Percentiles rank a stretch among this genome's conserved stretches.
Evolutionary conservation across 148 eudicot species (phyloP).

Genomic region (Fallopia convolvulus): DNA sequence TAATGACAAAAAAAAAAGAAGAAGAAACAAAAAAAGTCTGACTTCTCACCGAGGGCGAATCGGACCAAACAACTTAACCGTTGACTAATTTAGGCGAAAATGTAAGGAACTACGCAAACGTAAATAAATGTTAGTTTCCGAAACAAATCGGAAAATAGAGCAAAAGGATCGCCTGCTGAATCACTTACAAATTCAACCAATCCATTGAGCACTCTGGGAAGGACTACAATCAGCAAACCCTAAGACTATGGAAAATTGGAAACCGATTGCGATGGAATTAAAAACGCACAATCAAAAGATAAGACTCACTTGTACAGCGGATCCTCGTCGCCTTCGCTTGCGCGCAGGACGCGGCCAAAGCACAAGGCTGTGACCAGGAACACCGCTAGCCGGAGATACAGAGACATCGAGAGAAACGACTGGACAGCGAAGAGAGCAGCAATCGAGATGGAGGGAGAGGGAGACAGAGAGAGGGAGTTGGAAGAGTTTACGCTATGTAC

Average conservation of each 20-base stretch:
- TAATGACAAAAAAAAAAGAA: not conserved
- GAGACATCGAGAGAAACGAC: slow-evolving; percentile 23
- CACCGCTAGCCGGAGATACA: slow-evolving; percentile 15
- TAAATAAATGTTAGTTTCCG: not conserved
- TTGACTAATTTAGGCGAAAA: not conserved
- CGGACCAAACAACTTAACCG: not conserved
- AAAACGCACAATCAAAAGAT: not conserved
- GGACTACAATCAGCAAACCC: slow-evolving; percentile 6
- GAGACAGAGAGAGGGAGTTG: not conserved
- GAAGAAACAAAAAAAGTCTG: not conserved
- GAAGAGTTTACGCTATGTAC: not conserved
- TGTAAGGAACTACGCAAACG: not conserved
- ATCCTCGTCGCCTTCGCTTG: slow-evolving; percentile 58
- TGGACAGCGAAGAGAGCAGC: not conserved
- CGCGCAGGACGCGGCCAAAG: slow-evolving; percentile 24
- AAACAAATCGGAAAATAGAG: not conserved
- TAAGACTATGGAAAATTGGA: not conserved
- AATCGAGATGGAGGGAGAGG: not conserved
- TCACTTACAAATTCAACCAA: not conserved
- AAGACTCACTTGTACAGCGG: slow-evolving; percentile 50
- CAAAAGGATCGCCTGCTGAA: not conserved
- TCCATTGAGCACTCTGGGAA: not conserved
- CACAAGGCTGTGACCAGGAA: slow-evolving; percentile 23
- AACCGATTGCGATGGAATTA: not conserved
- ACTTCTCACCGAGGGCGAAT: not conserved